Base-by-base conservation (phyloP, 1,284 basidiomycete species). In the Cryptococcus sp. region DNA sequence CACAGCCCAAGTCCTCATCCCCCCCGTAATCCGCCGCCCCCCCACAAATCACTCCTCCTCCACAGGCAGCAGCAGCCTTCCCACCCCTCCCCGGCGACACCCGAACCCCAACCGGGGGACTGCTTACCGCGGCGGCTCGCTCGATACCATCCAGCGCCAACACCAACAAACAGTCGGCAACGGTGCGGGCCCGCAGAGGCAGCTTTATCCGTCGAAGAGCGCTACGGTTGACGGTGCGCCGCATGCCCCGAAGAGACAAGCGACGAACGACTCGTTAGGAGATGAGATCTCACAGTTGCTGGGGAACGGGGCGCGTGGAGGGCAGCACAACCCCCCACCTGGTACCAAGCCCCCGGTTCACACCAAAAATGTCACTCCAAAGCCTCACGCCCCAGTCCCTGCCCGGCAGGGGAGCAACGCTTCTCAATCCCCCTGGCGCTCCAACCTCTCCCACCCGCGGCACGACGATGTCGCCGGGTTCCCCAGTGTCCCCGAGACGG, bases 391-490 rank as follows among this genome's bases (percentile, higher is more conserved):
- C n/a, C n/a, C n/a, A n/a, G n/a, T n/a, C n/a, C n/a, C n/a, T n/a
- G n/a, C n/a, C 9, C 28, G 28, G 28, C 28, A 33, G 28, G 28
- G 28, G 28, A 33, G 28, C 28, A 61, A 62, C 47, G 20, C 48
- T 7, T 59, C 61, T 20, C 56, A 59, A 16, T 49, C 47, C 1
- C 44, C 55, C n/a, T 62, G 66, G 64, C 52, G 61, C 2, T 49
- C 60, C 3, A 56, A 53, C 38, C 55, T 62, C 11, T 33, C 51
- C 13, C 46, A 37, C 5, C n/a, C 40, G 2, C 23, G 35, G 6
- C 18, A 42, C 11, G 21, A 40, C 4, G 46, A 24, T 20, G 8
- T 35, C 6, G 21, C 40, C n/a, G 35, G 16, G 24, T 40, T 28
- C 39, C 40, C 48, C 9, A 35, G 42, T 23, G 33, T 49, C 13